Conservation (phyloP, 2,329 filamentous ascomycete species). For the Phaeosphaeria sp. region DNA sequence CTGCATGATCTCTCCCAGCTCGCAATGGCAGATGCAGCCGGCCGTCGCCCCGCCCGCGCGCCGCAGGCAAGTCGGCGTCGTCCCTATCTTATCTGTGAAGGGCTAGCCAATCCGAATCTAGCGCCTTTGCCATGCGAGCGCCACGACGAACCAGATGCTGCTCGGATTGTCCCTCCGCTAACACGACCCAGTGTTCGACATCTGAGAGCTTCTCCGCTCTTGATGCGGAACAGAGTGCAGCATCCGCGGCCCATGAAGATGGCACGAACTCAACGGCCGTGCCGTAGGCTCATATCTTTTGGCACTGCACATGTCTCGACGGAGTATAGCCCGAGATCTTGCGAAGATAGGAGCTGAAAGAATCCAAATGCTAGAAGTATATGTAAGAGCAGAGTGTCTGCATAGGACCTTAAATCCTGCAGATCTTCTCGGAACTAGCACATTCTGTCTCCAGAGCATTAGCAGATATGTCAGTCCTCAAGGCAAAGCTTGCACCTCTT, state of each 20-base stretch:
- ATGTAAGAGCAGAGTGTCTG: background rate
- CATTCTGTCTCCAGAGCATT: background rate
- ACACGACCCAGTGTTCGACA: background rate
- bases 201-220: background rate
- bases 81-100: slow-evolving; percentile 17
- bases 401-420: background rate
- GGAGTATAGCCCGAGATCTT: background rate
- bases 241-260: background rate
- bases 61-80: slow-evolving; percentile 4
- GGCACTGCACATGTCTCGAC: slow-evolving; percentile 1
- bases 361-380: background rate
- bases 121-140: background rate
- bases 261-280: background rate
- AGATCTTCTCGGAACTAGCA: background rate
- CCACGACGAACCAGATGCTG: background rate
- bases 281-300: slow-evolving; percentile 29
- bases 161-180: background rate
- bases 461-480: slow-evolving; percentile 30
- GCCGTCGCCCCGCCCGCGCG: slow-evolving; percentile 21
- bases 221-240: background rate
- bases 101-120: slow-evolving; percentile 6
- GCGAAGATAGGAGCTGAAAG: background rate
- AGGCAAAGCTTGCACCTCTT: slow-evolving; percentile 48
- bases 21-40: slow-evolving; percentile 10
- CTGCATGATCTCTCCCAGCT: background rate